Evolutionary conservation across 371 early-diverging fungal genomes (phyloP).

Genomic region (Encephalitozoon romaleae): DNA sequence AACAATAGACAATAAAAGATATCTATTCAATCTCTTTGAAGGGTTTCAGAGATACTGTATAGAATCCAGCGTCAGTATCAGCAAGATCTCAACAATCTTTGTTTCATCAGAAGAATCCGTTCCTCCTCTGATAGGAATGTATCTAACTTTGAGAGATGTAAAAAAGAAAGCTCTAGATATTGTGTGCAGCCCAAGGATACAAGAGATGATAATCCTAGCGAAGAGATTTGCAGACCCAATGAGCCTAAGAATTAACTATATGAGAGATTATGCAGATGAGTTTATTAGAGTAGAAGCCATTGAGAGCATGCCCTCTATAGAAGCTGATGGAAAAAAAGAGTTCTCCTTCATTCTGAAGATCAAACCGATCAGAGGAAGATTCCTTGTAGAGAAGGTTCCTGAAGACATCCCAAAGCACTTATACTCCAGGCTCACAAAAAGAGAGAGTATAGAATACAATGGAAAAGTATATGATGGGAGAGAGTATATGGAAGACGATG

Average conservation of each 20-base stretch:
- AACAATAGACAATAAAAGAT: slow-evolving; percentile 25
- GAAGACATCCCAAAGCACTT: slow-evolving; percentile 37
- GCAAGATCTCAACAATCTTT: slow-evolving; percentile 35
- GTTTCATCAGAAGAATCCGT: slow-evolving; percentile 9
- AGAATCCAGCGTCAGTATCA: slow-evolving; percentile 22
- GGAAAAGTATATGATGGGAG: slow-evolving; percentile 24
- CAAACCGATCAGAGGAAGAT: slow-evolving; percentile 29
- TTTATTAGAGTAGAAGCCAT: slow-evolving; percentile 10
- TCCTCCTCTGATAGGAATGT: slow-evolving; percentile 44
- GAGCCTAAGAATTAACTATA: slow-evolving; percentile 9
- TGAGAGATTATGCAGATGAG: slow-evolving; percentile 8
- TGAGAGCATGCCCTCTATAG: background rate
- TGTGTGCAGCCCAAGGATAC: background rate
- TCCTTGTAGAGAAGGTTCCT: slow-evolving; percentile 41
- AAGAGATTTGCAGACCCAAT: background rate
- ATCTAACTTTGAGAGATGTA: slow-evolving; percentile 42
- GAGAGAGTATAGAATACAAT: slow-evolving; percentile 4
- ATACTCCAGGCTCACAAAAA: slow-evolving; percentile 18
- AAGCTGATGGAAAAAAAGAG: background rate
- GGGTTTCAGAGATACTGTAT: slow-evolving; percentile 57
- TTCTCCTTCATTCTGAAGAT: slow-evolving; percentile 20
- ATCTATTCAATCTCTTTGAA: slow-evolving; percentile 54
- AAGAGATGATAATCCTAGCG: background rate
- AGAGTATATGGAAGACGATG: slow-evolving; percentile 39
- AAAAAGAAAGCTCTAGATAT: slow-evolving; percentile 17